Conservation (phyloP, 495 filamentous ascomycete species). For the Podospora comata region DNA sequence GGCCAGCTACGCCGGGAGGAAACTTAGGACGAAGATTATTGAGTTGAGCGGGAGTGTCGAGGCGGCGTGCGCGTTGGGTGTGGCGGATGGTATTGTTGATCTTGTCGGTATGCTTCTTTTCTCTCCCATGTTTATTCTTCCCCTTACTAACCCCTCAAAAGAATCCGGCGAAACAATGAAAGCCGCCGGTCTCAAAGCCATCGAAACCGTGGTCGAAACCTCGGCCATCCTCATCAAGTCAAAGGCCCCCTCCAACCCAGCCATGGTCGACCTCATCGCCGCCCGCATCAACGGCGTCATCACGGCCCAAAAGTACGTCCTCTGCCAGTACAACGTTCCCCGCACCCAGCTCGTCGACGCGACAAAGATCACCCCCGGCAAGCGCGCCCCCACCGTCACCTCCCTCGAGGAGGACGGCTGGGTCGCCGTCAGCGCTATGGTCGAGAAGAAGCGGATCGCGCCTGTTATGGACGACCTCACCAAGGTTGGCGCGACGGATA, state of each 20-base stretch:
- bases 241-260: slow-evolving; percentile 72
- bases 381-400: slow-evolving; percentile 88
- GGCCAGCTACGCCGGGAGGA: slow-evolving; percentile 35
- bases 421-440: slow-evolving; percentile 93
- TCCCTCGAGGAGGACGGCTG: slow-evolving; percentile 82
- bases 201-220: slow-evolving; percentile 85
- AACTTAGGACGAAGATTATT: slow-evolving; percentile 78
- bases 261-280: slow-evolving; percentile 75
- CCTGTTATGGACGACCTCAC: slow-evolving; percentile 86
- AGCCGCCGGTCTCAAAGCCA: slow-evolving; percentile 91
- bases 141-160: not conserved
- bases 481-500: slow-evolving; percentile 77
- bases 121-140: not conserved
- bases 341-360: slow-evolving; percentile 62
- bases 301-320: slow-evolving; percentile 88
- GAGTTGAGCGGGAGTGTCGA: slow-evolving; percentile 95
- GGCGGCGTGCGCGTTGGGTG: slow-evolving; percentile 90
- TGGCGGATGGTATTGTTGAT: slow-evolving; percentile 96
- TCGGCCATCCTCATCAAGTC: slow-evolving; percentile 91
- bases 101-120: slow-evolving; percentile 71
- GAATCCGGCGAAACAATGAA: slow-evolving; percentile 99
- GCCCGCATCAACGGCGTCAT: slow-evolving; percentile 88
- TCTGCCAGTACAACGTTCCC: slow-evolving; percentile 94
- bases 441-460: slow-evolving; percentile 84
- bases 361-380: slow-evolving; percentile 84